Percentiles rank a stretch among this genome's conserved stretches.
phyloP scores from a whole-genome alignment of 2,329 filamentous ascomycete species.

The Colletotrichum gigasporum region DNA sequence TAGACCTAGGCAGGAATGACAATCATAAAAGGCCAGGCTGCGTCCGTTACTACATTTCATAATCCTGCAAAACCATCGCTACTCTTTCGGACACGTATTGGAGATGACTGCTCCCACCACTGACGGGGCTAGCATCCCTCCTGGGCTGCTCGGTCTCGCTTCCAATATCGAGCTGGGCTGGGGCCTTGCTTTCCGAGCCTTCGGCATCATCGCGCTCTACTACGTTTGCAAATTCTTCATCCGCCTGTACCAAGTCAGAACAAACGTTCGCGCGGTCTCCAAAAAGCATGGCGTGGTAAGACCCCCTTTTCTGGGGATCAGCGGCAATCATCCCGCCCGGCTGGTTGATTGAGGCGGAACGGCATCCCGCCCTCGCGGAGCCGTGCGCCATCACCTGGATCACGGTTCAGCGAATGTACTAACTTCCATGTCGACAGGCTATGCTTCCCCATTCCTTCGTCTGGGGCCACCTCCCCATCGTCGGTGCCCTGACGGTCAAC shows the following conservation, averaged over 20 bases:
- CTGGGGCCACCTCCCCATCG: constrained; percentile 36
- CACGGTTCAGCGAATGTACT: no score
- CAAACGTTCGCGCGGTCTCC: background rate
- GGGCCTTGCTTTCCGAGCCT: background rate
- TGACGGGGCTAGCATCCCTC: no score
- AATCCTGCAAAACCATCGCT: no score
- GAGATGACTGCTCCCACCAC: no score
- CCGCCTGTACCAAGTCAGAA: background rate
- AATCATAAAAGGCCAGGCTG: no score
- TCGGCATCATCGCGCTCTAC: background rate
- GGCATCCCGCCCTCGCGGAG: constrained; percentile 32
- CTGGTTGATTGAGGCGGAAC: no score
- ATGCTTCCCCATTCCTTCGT: constrained; percentile 39
- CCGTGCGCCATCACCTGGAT: constrained; percentile 38
- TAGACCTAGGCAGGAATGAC: no score
- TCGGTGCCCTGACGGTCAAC: constrained; percentile 24
- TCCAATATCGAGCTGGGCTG: background rate
- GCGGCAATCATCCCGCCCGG: no score
- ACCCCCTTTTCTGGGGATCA: background rate
- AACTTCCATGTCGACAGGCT: no score
- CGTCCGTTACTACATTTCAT: no score
- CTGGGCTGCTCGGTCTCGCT: no score
- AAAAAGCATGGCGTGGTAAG: background rate
- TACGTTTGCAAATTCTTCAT: background rate
- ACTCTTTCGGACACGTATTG: no score